Evolutionary conservation across 257 asterid genomes (phyloP).

Genomic region (Pogostemon cablin): DNA sequence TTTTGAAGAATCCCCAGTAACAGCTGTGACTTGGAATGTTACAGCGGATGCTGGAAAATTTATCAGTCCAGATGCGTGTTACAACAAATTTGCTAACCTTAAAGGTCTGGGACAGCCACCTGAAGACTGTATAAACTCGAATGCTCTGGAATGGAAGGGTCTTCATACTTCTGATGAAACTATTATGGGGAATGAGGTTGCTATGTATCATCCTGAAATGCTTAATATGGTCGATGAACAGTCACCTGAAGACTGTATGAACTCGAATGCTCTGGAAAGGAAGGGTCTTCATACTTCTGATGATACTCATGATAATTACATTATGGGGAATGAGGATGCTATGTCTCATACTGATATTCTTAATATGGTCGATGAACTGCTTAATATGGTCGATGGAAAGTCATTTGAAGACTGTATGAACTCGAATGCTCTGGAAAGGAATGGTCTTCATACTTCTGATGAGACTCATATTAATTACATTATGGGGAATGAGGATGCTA

Average conservation of each 20-base stretch:
- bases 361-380: too few species aligned
- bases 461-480: slow-evolving; percentile 26
- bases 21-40: slow-evolving; percentile 36
- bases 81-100: not conserved
- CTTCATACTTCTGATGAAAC: slow-evolving; percentile 26
- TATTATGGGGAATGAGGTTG: slow-evolving; percentile 30
- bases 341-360: slow-evolving; percentile 12
- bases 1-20: slow-evolving; percentile 25
- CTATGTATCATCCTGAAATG: slow-evolving; percentile 25
- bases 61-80: slow-evolving; percentile 13
- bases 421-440: slow-evolving; percentile 23
- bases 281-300: slow-evolving; percentile 23
- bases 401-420: slow-evolving; percentile 22
- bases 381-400: not conserved
- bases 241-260: slow-evolving; percentile 25
- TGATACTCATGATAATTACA: slow-evolving; percentile 28
- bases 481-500: slow-evolving; percentile 29
- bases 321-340: slow-evolving; percentile 29
- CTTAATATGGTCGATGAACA: not conserved
- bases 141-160: slow-evolving; percentile 1
- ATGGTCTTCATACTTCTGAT: slow-evolving; percentile 24
- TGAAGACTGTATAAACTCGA: not conserved
- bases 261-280: slow-evolving; percentile 22
- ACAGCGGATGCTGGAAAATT: slow-evolving; percentile 29
- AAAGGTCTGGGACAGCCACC: not conserved